phyloP scores from a whole-genome alignment of 306 rosid genomes.

The Hippophae rhamnoides region DNA sequence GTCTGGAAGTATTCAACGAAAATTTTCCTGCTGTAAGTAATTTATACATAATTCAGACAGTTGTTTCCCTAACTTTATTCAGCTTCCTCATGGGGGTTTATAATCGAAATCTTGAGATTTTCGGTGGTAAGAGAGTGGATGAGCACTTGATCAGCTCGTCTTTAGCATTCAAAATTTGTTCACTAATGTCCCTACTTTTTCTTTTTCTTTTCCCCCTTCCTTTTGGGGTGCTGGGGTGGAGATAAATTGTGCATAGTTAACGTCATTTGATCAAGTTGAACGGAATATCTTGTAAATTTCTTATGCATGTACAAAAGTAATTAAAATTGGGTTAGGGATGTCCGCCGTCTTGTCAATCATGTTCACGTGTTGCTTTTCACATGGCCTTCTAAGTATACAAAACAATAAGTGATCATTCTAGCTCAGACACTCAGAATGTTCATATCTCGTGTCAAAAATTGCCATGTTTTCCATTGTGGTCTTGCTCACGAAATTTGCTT shows the following conservation, averaged over 20 bases:
- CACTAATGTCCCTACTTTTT: background rate
- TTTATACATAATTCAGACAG: constrained; percentile 8
- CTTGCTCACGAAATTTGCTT: constrained; percentile 16
- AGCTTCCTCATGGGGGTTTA: background rate
- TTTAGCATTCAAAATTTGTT: background rate
- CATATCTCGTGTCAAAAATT: background rate
- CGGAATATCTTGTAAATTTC: no score
- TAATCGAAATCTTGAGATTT: background rate
- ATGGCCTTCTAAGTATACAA: no score
- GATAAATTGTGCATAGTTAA: background rate
- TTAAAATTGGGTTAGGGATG: no score
- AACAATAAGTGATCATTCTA: no score
- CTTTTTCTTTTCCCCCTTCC: no score
- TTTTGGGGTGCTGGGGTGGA: background rate
- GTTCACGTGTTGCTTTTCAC: no score
- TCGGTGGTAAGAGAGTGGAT: background rate
- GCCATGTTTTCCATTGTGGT: constrained; percentile 1
- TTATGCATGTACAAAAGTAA: no score
- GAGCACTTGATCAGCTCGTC: background rate
- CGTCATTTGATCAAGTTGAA: no score
- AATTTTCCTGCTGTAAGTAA: constrained; percentile 83
- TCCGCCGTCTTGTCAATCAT: no score
- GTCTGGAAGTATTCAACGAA: constrained; percentile 94
- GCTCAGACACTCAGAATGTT: no score
- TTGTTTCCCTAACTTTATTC: background rate